Conservation (phyloP, 2,329 filamentous ascomycete genomes). For the Trichoderma koningiopsis region DNA sequence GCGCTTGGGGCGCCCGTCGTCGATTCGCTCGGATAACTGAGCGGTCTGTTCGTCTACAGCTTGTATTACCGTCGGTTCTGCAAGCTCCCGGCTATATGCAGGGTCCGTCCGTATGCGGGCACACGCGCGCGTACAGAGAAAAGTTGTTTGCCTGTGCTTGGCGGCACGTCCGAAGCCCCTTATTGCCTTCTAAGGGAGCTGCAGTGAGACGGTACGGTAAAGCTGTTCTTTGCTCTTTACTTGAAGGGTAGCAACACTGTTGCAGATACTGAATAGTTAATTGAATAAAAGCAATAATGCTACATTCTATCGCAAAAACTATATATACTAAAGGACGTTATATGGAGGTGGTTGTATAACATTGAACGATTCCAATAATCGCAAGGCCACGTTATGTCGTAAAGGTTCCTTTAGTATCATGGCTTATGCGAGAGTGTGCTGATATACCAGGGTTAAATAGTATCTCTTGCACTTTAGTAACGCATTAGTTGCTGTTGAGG, state of each 20-base stretch:
- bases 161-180: slow-evolving; percentile 18
- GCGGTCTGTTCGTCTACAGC: slow-evolving; percentile 17
- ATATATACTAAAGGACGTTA: no score
- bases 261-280: not conserved
- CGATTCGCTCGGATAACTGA: slow-evolving; percentile 1
- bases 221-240: not conserved
- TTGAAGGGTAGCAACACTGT: not conserved
- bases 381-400: no score
- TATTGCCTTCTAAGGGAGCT: not conserved
- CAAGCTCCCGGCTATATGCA: not conserved
- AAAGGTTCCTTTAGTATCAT: no score
- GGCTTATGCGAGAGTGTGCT: no score
- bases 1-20: not conserved
- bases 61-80: not conserved
- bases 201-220: not conserved
- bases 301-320: no score
- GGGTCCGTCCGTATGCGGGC: not conserved
- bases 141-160: not conserved
- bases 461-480: not conserved
- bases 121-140: not conserved
- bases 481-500: not conserved
- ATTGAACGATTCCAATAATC: no score
- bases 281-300: not conserved
- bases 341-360: no score
- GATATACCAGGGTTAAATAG: not conserved